A percentile compares a stretch with the other conserved stretches of the same genome.
Conservation (phyloP, 306 rosid species). For the Castanea mollissima region DNA sequence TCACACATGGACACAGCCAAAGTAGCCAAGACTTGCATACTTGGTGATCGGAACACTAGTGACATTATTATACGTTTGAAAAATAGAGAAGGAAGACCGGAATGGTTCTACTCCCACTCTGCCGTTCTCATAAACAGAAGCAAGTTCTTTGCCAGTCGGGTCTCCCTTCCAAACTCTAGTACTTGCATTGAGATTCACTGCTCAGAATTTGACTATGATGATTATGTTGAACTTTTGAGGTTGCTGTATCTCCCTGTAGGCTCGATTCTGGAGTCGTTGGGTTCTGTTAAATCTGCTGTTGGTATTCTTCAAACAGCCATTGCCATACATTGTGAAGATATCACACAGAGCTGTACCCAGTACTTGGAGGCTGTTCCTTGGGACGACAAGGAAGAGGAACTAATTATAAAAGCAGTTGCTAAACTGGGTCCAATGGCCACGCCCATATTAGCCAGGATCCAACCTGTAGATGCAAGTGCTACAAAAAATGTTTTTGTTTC, state of each 20-base stretch:
- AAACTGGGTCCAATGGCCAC: conserved; percentile 33
- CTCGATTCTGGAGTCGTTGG: conserved; percentile 20
- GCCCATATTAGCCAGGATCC: conserved; percentile 36
- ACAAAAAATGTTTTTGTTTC: conserved; percentile 82
- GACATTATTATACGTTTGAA: conserved; percentile 29
- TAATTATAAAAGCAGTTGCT: conserved; percentile 27
- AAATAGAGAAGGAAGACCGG: conserved; percentile 29
- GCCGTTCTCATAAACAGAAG: conserved; percentile 30
- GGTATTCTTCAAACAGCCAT: conserved; percentile 28
- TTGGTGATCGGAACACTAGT: conserved; percentile 20
- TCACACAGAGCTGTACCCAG: conserved; percentile 23
- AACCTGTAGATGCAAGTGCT: conserved; percentile 42
- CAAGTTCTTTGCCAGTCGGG: conserved; percentile 26
- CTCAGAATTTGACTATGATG: conserved; percentile 31
- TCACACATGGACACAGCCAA: conserved; percentile 30
- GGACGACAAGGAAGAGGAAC: conserved; percentile 41
- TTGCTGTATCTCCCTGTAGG: conserved; percentile 26
- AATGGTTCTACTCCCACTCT: conserved; percentile 27
- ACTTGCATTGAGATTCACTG: conserved; percentile 27
- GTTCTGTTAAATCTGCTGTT: conserved; percentile 27
- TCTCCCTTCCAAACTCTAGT: conserved; percentile 13
- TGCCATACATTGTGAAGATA: conserved; percentile 33
- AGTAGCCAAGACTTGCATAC: conserved; percentile 18
- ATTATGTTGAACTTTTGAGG: conserved; percentile 30
- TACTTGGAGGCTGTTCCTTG: conserved; percentile 39